These are phyloP conservation scores for Fusarium transvaalense DNA, from an alignment of 2,329 filamentous ascomycete species.

Conservation along the genomic window DNA sequence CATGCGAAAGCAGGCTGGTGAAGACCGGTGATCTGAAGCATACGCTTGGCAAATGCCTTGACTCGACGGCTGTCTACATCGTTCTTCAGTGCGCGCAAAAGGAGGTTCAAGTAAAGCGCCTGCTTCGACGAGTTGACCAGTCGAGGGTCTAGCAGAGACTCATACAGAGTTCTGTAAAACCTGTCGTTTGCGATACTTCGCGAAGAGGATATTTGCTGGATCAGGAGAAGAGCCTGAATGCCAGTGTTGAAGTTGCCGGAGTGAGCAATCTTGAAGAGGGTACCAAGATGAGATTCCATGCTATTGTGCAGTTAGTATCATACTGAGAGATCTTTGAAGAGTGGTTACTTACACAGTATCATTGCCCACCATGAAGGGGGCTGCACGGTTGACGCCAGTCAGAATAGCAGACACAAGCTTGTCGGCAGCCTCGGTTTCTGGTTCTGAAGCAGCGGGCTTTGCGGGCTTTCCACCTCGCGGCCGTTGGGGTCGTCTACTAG, in stretches of 20 bases:
- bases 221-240: slow-evolving; percentile 92
- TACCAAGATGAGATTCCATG: slow-evolving; percentile 90
- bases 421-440: slow-evolving; percentile 78
- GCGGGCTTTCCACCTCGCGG: slow-evolving; percentile 40
- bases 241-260: slow-evolving; percentile 99
- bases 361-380: slow-evolving; percentile 89
- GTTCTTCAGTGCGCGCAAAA: slow-evolving; percentile 88
- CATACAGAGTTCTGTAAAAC: slow-evolving; percentile 95
- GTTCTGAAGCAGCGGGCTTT: slow-evolving; percentile 56
- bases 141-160: slow-evolving; percentile 91
- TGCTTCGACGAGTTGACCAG: slow-evolving; percentile 93
- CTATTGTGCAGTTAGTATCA: slow-evolving; percentile 55
- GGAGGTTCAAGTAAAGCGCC: slow-evolving; percentile 90
- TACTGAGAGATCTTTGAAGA: neutral
- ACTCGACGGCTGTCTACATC: slow-evolving; percentile 92
- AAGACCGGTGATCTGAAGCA: slow-evolving; percentile 87
- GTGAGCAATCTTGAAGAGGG: slow-evolving; percentile 94
- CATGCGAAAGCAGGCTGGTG: slow-evolving; percentile 95
- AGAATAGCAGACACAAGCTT: slow-evolving; percentile 93
- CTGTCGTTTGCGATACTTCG: slow-evolving; percentile 87
- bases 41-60: slow-evolving; percentile 94
- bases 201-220: slow-evolving; percentile 87
- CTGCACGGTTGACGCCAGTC: slow-evolving; percentile 94
- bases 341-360: slow-evolving; percentile 69
- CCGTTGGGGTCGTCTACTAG: slow-evolving; percentile 45